Base-by-base conservation (phyloP, 1,139 yeast species). In the Zygoascus sp. region DNA sequence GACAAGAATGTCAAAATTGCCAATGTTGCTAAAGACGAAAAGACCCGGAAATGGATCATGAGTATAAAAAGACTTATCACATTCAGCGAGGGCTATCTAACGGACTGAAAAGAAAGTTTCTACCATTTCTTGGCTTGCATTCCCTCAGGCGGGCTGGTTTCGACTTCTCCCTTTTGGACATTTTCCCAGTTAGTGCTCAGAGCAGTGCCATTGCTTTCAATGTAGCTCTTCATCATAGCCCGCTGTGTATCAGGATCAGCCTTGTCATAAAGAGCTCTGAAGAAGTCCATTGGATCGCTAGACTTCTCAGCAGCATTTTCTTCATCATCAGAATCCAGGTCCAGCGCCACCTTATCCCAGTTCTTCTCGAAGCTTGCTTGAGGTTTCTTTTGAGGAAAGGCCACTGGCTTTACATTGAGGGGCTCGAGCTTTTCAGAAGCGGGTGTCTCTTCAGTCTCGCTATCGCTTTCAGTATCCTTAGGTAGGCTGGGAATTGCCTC, bases 141-240 rank as follows among this genome's bases (percentile, higher is more conserved):
- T 17, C 68, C 72, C 13, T 81, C 85, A 0, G 97, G 97, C 2
- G 96, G 92, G 34, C 76, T 67, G 2, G 85, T 77, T 56, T 84
- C 88, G 47, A 83, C 86, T 30, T 67, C 74, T 54, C 79, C 80
- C 45, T 74, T 71, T 43, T 77, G 73, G 2, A 95, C 97, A 51
- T 88, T 96, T n/a, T 70, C 77, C 99, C 99, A 94, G 62, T 87
- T 85, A 5, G 98, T 94, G 44, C 95, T 87, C 52, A 94, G 71
- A 1, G 95, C 81, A 0, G 98, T 94, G 16, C 99, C 99, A 55
- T 86, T 85, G 57, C 96, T 86, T 66, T 94, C 97, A n/a, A 80
- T 74, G 60, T 79, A 92, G 46, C 96, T 87, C 68, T 94, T 94
- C 94, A 88, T 85, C 97, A 94, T 94, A 1, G 99, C 99, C 49